Percentiles rank a stretch among this genome's conserved stretches.
Evolutionary conservation across 768 basidiomycete species (phyloP).

Genomic region (Phanerodontia chrysosporium): DNA sequence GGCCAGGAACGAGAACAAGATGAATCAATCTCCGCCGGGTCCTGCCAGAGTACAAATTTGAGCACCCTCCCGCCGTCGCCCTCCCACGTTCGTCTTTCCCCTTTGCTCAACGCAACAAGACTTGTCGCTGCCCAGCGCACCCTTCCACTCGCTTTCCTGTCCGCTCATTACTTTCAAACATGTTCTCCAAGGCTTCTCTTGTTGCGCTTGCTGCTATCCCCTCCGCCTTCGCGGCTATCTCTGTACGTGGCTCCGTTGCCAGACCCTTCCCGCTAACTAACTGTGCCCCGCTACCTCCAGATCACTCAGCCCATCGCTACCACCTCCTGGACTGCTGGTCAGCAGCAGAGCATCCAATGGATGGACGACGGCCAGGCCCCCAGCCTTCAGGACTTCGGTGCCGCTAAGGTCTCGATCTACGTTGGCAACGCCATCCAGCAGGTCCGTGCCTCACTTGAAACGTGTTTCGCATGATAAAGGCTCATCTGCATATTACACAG

Average conservation of each 20-base stretch:
- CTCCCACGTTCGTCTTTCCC: constrained; percentile 7
- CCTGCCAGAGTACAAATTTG: constrained; percentile 6
- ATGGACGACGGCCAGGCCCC: constrained; percentile 49
- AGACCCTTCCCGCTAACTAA: not conserved
- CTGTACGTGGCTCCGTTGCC: constrained; percentile 37
- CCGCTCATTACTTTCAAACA: constrained; percentile 35
- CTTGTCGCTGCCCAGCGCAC: constrained; percentile 18
- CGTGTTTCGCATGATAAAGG: not conserved
- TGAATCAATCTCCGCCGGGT: constrained; percentile 15
- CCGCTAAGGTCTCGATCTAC: constrained; percentile 52
- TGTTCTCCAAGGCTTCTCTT: constrained; percentile 46
- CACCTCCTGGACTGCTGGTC: constrained; percentile 46
- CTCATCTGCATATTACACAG: constrained; percentile 27
- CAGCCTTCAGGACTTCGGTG: constrained; percentile 47
- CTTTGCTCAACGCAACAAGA: constrained; percentile 6
- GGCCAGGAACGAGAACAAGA: not conserved
- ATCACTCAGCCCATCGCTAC: constrained; percentile 50
- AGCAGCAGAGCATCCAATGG: constrained; percentile 51
- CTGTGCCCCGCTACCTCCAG: constrained; percentile 31
- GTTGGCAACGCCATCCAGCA: constrained; percentile 59
- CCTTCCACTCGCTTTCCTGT: constrained; percentile 34
- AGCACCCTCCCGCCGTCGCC: not conserved
- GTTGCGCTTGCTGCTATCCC: constrained; percentile 45
- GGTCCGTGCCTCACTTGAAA: constrained; percentile 31
- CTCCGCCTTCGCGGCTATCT: constrained; percentile 53